Evolutionary conservation across 2,329 filamentous ascomycete genomes (phyloP), one percentile per base, ranked within the genome.

Genomic region (Penicillium hesseltinei): DNA sequence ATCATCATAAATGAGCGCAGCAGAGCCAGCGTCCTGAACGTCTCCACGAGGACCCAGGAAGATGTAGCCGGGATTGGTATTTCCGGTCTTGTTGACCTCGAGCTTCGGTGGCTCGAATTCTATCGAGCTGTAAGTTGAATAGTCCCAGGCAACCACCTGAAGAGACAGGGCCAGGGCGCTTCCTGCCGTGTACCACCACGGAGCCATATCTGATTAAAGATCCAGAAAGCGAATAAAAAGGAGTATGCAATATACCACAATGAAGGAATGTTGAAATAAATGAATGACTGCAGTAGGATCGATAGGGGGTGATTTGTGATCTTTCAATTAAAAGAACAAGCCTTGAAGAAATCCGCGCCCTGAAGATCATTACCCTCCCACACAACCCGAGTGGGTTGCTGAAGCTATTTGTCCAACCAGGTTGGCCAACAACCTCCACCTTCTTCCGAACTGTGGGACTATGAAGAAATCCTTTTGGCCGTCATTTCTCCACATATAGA

Each of bases 331-430:
- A 5, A 43, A 25, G 19, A 19, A 10, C 25, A 49, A 48, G 33
- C 29, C 23, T 27, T 21, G 4, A 21, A 47, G 36, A 43, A 38
- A 7, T 42, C 7, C 5, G 23, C 31, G 23, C 49, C 59, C 11
- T 61, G 57, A 58, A 60, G 54, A 65, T 65, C 61, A 59, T 58
- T 64, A 21, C 42, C 17, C 13, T 8, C 39, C 25, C 15, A 45
- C 6, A 8, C 42, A 27, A 29, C 15, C 15, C 44, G 10, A 45
- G 56, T 54, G 52, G 52, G 45, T 19, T 35, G 17, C 19, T 43
- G 38, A 35, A 44, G 27, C 21, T 23, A 55, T 35, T 35, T 17
- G 25, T 21, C 59, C 59, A 62, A 57, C 54, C 53, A 61, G 47
- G n/a, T 46, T 25, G 19, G 25, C 13, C 21, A 38, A n/a, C 35